phyloP scores from a whole-genome alignment of 1,284 basidiomycete genomes.

The Filobasidium uniguttulatum region DNA sequence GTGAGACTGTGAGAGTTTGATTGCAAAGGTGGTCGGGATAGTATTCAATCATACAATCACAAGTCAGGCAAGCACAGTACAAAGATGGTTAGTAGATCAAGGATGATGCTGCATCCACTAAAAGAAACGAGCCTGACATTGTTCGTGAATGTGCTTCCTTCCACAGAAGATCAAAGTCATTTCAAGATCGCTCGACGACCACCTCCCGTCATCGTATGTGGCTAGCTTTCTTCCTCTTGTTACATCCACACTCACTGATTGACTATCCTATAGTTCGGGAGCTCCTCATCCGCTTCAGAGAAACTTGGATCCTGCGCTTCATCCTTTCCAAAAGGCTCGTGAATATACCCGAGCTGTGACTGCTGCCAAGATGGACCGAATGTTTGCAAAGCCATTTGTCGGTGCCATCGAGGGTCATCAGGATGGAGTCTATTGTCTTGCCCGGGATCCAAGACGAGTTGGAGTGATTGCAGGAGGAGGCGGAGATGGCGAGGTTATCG shows the following conservation, averaged over 20 bases:
- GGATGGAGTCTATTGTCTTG: conserved; percentile 85
- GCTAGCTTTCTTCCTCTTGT: background rate
- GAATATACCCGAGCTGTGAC: conserved; percentile 90
- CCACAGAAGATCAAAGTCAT: conserved; percentile 39
- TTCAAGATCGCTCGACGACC: conserved; percentile 37
- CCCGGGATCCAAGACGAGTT: conserved; percentile 61
- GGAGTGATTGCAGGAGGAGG: conserved; percentile 81
- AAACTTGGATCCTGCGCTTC: conserved; percentile 84
- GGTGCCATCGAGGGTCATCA: conserved; percentile 81
- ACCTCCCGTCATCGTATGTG: conserved; percentile 34
- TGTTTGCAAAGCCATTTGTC: conserved; percentile 95
- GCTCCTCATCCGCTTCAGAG: conserved; percentile 56
- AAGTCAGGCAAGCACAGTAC: no score
- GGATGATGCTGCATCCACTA: no score
- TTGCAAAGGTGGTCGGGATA: no score
- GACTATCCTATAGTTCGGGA: conserved; percentile 20
- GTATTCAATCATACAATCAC: no score
- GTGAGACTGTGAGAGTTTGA: no score
- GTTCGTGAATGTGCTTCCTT: no score
- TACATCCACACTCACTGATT: background rate
- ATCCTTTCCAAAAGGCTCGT: conserved; percentile 82
- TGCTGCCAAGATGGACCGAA: conserved; percentile 88
- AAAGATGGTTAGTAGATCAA: no score
- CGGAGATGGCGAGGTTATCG: conserved; percentile 86
- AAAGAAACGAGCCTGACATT: no score